phyloP scores from a whole-genome alignment of 139 green algal genomes.

The Chlorella sp. region DNA sequence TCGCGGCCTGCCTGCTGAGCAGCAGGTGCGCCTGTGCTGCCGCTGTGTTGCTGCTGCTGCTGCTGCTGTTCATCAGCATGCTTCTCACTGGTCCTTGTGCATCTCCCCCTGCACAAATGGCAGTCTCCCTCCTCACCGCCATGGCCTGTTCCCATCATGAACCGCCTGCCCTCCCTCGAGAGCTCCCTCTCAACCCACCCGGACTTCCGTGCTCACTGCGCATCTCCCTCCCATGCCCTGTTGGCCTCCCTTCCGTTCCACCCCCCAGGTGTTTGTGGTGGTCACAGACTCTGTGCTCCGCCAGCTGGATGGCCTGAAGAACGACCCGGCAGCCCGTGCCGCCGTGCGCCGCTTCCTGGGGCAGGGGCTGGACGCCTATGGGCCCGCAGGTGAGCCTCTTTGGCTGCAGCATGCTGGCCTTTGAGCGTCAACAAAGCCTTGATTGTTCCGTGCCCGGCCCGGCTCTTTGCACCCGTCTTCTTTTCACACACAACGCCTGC shows the following conservation, averaged over 20 bases:
- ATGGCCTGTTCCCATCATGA: too few relatives aligned
- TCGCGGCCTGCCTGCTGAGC: constrained; percentile 48
- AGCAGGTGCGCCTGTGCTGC: constrained; percentile 37
- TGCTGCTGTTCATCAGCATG: too few relatives aligned
- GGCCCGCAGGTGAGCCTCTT: constrained; percentile 58
- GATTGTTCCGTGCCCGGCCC: not conserved
- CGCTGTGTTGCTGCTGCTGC: too few relatives aligned
- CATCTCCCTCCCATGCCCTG: too few relatives aligned
- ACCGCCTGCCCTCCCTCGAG: too few relatives aligned
- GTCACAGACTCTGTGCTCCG: constrained; percentile 75
- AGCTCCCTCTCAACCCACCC: not conserved
- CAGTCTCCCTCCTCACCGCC: not conserved
- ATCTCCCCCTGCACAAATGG: not conserved
- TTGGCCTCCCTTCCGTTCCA: not conserved
- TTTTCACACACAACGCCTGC: too few relatives aligned
- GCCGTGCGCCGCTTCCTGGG: constrained; percentile 57
- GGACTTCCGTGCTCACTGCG: too few relatives aligned
- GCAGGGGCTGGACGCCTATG: constrained; percentile 71
- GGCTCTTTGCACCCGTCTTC: not conserved
- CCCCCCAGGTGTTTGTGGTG: constrained; percentile 64
- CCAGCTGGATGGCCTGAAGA: constrained; percentile 84
- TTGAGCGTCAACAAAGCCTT: too few relatives aligned
- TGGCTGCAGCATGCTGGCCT: too few relatives aligned
- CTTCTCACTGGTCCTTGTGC: too few relatives aligned
- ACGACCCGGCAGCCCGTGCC: constrained; percentile 28